These are phyloP conservation scores for Rutstroemia sydowiana DNA, from an alignment of 2,329 filamentous ascomycete genomes.

Conservation along the genomic window DNA sequence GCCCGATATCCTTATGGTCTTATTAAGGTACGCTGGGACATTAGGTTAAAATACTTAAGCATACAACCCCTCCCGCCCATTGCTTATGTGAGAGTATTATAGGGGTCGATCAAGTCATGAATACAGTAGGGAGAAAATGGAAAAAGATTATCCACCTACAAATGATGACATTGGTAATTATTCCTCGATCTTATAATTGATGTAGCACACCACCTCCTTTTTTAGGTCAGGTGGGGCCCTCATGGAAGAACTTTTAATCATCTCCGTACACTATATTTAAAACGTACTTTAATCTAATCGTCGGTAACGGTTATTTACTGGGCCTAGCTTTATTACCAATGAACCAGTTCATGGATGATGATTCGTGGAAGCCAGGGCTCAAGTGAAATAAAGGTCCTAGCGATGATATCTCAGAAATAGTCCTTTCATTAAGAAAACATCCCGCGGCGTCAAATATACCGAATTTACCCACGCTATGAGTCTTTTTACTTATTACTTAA, in stretches of 20 bases:
- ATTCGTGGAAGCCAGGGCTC: neutral
- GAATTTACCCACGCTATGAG: neutral
- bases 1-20: too few species aligned
- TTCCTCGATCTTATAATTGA: neutral
- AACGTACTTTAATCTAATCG: neutral
- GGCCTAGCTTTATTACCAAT: neutral
- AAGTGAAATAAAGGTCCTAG: neutral
- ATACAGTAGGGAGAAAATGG: neutral
- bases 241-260: neutral
- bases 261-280: neutral
- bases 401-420: neutral
- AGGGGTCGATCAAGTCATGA: neutral
- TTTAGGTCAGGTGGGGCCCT: neutral
- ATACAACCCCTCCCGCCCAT: neutral
- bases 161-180: neutral
- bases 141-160: neutral
- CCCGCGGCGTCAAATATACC: neutral
- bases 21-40: too few species aligned
- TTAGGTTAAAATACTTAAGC: too few species aligned
- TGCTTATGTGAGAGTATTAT: neutral
- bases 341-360: neutral
- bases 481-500: neutral
- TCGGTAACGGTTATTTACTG: neutral
- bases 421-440: neutral
- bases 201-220: neutral